Conservation (phyloP, 2,329 filamentous ascomycete genomes). For the Apiospora kogelbergensis region DNA sequence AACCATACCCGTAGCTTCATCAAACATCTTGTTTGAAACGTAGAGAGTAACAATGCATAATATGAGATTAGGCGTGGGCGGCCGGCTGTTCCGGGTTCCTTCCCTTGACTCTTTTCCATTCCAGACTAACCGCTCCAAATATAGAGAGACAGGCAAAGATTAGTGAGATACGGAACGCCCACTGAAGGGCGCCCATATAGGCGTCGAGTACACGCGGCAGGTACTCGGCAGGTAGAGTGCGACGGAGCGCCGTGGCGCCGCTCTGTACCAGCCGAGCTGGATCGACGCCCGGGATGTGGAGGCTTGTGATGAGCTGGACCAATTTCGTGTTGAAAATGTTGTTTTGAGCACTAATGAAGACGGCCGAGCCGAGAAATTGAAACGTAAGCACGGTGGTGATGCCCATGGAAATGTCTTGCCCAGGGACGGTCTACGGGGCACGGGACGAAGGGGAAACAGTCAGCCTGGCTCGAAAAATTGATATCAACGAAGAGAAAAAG, state of each 20-base stretch:
- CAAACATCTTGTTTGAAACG: no score
- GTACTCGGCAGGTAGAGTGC: background rate
- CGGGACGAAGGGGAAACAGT: no score
- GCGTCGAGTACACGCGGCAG: background rate
- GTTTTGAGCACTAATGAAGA: conserved; percentile 3
- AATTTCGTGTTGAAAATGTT: background rate
- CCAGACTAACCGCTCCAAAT: no score
- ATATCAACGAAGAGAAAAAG: no score
- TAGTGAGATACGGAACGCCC: background rate
- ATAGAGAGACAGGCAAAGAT: no score
- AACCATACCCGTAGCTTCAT: no score
- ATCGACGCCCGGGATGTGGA: background rate
- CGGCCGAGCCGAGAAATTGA: background rate
- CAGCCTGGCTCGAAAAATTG: no score
- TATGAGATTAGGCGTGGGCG: no score
- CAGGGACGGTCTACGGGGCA: background rate
- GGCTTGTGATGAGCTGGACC: background rate
- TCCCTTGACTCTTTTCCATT: no score
- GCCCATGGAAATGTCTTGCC: background rate
- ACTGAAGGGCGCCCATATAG: background rate
- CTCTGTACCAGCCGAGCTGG: background rate
- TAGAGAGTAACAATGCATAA: no score
- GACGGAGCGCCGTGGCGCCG: background rate
- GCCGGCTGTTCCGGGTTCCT: no score
- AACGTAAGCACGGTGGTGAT: background rate